Base-by-base conservation (phyloP, 2,329 filamentous ascomycete genomes). In the Epichloe elymi region DNA sequence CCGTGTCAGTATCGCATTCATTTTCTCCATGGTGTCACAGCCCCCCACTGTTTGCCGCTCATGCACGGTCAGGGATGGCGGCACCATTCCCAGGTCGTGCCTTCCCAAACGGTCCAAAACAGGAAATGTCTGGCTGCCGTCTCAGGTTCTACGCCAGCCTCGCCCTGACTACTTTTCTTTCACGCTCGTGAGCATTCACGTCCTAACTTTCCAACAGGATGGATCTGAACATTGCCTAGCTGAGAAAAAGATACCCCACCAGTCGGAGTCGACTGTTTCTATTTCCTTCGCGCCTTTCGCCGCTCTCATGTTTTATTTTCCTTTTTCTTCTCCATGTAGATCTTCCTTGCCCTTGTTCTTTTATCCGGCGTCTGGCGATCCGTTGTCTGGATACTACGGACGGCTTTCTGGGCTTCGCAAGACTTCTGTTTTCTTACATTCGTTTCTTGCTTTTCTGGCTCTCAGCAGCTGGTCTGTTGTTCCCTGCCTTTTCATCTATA, bases 81-180 rank as follows among this genome's bases (percentile, higher is more conserved):
- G 20, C 40, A 19, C 26, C 42, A 30, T 30, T 45, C 23, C 30
- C 42, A 45, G 42, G 23, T 45, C 20, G 42, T 23, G 20, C 20
- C 20, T 45, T 20, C 37, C 46, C 37, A 48, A 48, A 48, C 46
- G 36, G 47, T 46, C 57, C 59, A 60, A 58, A 56, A 64, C 61
- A 58, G 55, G 48, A 54, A 51, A 51, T 54, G 61, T 63, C 60
- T 58, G 61, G 60, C 54, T 53, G 53, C 43, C 55, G 62, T 64
- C 61, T 64, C 62, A 64, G 23, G 54, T 51, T 48, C 46, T 40
- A 35, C 49, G 37, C 37, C 45, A 20, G 15, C 33, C 19, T 41
- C 38, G 15, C 36, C 11, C 15, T 23, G 23, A 44, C 20, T 17
- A 7, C 12, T 38, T 3, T 38, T 38, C 14, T 38, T n/a, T 38